Base-by-base conservation (phyloP, 1,284 basidiomycete genomes). In the Phylloporus sp. region DNA sequence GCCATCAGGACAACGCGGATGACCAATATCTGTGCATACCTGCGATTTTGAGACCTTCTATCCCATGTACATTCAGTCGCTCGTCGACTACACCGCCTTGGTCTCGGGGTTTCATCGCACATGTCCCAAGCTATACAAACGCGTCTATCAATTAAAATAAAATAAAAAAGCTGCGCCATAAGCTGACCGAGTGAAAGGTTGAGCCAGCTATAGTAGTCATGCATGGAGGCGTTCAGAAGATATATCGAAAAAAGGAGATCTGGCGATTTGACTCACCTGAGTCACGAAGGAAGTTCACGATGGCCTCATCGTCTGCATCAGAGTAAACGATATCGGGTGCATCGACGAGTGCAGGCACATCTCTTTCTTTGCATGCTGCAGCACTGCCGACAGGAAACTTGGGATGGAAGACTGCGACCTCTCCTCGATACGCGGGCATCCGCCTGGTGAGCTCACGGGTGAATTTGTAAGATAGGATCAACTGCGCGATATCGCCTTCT, bases 381-480 rank as follows among this genome's bases (percentile, higher is more conserved):
- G 77, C 66, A 60, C 88, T 88, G 3, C 78, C 82, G 2, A 75
- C 68, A 4, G 83, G 71, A 75, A 91, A 91, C 10, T 68, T 64
- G 0, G 91, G 90, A 70, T 91, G 86, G 15, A 72, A 72, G 3
- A 72, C 65, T 1, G 73, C 61, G 2, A 83, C 75, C 69, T 91
- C 90, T 6, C 90, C 90, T 2, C 86, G 82, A 76, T 85, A 92
- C 27, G 77, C 76, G 0, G 82, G 79, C 84, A 91, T 85, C 3
- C 90, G 85, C 27, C 91, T 84, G 4, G 82, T 83, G 23, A 65
- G 66, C 23, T 66, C 0, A 69, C 79, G 85, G 85, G 89, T 64
- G 82, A 78, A 29, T 37, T 69, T 64, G 66, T 88, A 76, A 20
- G n/a, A 7, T 4, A 47, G 17, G 12, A 10, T 52, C 15, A 66